A percentile compares a stretch with the other conserved stretches of the same genome.
Evolutionary conservation across 805 yeast genomes (phyloP).

Genomic region (Wickerhamomyces canadensis): DNA sequence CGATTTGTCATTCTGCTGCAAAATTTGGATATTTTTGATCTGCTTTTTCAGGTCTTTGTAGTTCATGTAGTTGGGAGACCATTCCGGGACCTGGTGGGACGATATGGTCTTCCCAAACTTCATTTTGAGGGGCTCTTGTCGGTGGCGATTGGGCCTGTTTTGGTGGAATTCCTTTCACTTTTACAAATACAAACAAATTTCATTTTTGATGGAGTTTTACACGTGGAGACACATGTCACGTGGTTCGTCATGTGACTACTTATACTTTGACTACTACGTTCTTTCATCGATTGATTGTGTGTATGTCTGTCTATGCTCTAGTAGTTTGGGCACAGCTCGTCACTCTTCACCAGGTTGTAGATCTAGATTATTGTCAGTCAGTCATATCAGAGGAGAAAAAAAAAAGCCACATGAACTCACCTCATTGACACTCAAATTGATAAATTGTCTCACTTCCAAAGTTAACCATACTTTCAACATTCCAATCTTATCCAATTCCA

Average conservation of each 20-base stretch:
- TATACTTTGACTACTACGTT: too few species aligned
- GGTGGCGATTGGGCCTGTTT: too few species aligned
- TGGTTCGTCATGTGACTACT: too few species aligned
- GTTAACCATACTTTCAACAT: conserved; percentile 92
- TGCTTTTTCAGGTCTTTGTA: conserved; percentile 79
- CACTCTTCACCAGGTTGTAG: conserved; percentile 53
- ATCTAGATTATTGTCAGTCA: too few species aligned
- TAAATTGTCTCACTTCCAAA: conserved; percentile 80
- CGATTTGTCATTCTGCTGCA: conserved; percentile 34
- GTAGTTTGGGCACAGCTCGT: conserved; percentile 61
- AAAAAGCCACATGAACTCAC: too few species aligned
- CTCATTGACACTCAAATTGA: conserved; percentile 77
- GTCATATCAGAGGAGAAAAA: too few species aligned
- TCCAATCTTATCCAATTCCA: conserved; percentile 58
- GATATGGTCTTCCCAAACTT: conserved; percentile 30
- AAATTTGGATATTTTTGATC: conserved; percentile 56
- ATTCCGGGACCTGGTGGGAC: conserved; percentile 90
- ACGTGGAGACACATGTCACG: too few species aligned
- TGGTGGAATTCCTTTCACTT: too few species aligned
- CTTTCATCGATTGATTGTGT: too few species aligned
- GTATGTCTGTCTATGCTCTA: too few species aligned
- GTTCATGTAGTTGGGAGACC: conserved; percentile 75
- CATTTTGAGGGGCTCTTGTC: neutral
- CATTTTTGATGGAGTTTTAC: too few species aligned
- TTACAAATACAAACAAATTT: too few species aligned